A percentile compares a stretch with the other conserved stretches of the same genome.
Evolutionary conservation across 176 grass and related monocot genomes (phyloP).

Genomic region (Rhipidocladum racemiflorum): DNA sequence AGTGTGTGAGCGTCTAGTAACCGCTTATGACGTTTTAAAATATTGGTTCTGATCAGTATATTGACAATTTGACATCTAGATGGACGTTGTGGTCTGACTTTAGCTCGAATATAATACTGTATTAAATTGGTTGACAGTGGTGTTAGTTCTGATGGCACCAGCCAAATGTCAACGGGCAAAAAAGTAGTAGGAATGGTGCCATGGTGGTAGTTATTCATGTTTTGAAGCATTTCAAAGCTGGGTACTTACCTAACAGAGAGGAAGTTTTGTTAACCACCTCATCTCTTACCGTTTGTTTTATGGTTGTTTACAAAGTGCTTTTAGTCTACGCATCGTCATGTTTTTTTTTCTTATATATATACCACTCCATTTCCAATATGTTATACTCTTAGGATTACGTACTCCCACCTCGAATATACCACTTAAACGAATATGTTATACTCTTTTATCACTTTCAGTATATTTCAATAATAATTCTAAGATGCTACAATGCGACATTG

Average conservation of each 20-base stretch:
- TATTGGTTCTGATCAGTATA: neutral
- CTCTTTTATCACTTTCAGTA: too few relatives aligned
- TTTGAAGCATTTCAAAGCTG: neutral
- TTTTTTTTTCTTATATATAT: neutral
- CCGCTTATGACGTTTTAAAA: neutral
- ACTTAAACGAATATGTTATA: too few relatives aligned
- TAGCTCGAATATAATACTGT: conserved; percentile 20
- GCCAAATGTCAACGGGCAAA: conserved; percentile 24
- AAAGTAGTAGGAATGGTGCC: conserved; percentile 3
- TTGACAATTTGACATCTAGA: conserved; percentile 15
- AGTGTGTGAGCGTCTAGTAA: conserved; percentile 16
- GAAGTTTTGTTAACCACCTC: neutral
- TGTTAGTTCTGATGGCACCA: conserved; percentile 34
- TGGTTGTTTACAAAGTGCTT: neutral
- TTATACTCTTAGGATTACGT: too few relatives aligned
- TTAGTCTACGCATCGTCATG: neutral
- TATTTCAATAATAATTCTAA: too few relatives aligned
- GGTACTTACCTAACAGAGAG: neutral
- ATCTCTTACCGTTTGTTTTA: neutral
- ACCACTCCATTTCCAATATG: too few relatives aligned
- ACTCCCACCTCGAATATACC: too few relatives aligned
- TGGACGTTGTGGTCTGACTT: neutral
- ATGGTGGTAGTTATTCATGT: neutral
- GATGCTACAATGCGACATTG: too few relatives aligned
- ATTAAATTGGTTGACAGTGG: conserved; percentile 26